Evolutionary conservation across 768 basidiomycete species (phyloP), one percentile per base, ranked within the genome.

Genomic region (Amanita inopinata): DNA sequence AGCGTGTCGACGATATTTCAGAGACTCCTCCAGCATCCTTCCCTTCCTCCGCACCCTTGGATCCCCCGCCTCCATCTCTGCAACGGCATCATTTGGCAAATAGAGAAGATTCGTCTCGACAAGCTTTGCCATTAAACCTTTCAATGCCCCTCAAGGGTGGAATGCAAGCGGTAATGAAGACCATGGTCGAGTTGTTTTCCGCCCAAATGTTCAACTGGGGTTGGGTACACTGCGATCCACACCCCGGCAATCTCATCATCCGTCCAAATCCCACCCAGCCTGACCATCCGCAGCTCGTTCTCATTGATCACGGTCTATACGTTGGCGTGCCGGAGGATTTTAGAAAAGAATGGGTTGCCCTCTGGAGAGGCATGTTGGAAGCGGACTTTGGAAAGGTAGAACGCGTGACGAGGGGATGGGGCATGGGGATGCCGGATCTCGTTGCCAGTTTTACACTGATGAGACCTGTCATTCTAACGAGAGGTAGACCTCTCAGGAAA

Each of bases 141-240:
- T 28, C 56, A 3, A 61, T 55, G 40, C 64, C 69, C 12, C 62
- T 83, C 7, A 71, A 70, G 49, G 82, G 83, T 8, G 83, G 83
- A 18, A 61, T 76, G 25, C 60, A 66, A 39, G 62, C 71, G 23
- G 69, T 87, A 43, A 90, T 96, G 88, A 77, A 85, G 47, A 79
- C 80, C 15, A 89, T 90, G 73, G 79, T 91, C 27, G 82, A 88
- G 47, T 67, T 90, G 2, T 92, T 92, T 65, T 82, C 82, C 22
- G 87, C 84, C 2, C 89, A 78, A 66, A 92, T 92, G 61, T 97
- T 96, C 58, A 73, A 74, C 46, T 96, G 85, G 85, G 90, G 91
- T 8, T 91, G 80, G 71, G 82, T 91, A 3, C 81, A 88, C 58
- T 89, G 89, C 54, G 77, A 80, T 44, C 77, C 76, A 0, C 77